These are phyloP conservation scores for Fragilaria crotonensis DNA, from an alignment of 108 stramenopile species.

Conservation along the genomic window DNA sequence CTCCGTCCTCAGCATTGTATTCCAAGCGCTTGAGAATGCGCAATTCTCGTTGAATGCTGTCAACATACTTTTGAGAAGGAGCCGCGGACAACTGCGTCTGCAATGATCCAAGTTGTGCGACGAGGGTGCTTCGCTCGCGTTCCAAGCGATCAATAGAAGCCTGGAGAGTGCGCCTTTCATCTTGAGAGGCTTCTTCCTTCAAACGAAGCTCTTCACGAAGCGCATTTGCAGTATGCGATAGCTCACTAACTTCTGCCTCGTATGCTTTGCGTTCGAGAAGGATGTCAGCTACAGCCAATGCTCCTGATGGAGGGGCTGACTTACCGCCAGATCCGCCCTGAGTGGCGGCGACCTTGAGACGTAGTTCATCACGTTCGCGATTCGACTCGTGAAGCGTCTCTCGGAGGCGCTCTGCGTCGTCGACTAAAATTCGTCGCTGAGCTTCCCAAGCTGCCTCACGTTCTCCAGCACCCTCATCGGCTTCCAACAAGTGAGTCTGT, in stretches of 20 bases:
- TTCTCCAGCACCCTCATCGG: conserved; percentile 71
- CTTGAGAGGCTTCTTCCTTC: conserved; percentile 50
- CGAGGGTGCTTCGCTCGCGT: conserved; percentile 33
- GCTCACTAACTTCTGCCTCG: conserved; percentile 74
- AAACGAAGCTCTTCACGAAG: conserved; percentile 61
- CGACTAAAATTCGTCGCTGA: conserved; percentile 72
- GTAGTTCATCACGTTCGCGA: conserved; percentile 68
- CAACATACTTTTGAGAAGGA: conserved; percentile 58
- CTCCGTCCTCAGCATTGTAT: conserved; percentile 75
- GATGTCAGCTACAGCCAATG: conserved; percentile 49
- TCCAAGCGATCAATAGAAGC: conserved; percentile 47
- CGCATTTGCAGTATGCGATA: conserved; percentile 59
- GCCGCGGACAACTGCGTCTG: conserved; percentile 54
- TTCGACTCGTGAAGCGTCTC: conserved; percentile 53
- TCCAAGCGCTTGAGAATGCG: conserved; percentile 79
- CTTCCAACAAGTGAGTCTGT: conserved; percentile 62
- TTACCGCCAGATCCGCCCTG: conserved; percentile 15
- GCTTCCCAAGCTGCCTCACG: conserved; percentile 87
- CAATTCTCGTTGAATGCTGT: conserved; percentile 79
- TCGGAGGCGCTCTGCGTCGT: conserved; percentile 72
- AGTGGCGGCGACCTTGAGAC: conserved; percentile 58
- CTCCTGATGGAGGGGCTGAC: conserved; percentile 32
- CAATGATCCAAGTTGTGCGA: conserved; percentile 34
- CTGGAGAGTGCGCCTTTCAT: conserved; percentile 32
- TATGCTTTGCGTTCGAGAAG: conserved; percentile 78